Percentiles rank a stretch among this genome's conserved stretches.
phyloP scores from a whole-genome alignment of 805 yeast genomes.

The Crinitomyces ghanaensis region DNA sequence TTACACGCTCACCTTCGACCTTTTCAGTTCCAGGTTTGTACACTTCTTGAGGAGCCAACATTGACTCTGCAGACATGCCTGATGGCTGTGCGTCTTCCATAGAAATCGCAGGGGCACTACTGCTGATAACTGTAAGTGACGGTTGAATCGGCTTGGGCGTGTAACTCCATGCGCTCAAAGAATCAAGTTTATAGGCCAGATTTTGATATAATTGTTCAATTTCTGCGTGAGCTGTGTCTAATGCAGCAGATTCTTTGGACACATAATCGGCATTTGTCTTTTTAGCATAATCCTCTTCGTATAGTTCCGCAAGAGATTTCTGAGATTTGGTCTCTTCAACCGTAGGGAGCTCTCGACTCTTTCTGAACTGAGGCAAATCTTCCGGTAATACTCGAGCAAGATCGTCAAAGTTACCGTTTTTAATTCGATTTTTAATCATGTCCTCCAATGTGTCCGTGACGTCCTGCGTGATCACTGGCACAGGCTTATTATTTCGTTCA shows the following conservation, averaged over 20 bases:
- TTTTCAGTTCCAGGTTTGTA: constrained; percentile 35
- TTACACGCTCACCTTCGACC: constrained; percentile 51
- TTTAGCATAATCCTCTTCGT: constrained; percentile 66
- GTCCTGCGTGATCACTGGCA: constrained; percentile 86
- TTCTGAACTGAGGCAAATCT: constrained; percentile 50
- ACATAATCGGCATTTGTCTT: constrained; percentile 29
- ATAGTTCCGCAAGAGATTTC: constrained; percentile 82
- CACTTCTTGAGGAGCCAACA: constrained; percentile 92
- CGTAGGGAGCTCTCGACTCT: constrained; percentile 31
- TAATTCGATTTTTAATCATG: constrained; percentile 71
- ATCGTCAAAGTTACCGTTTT: constrained; percentile 69
- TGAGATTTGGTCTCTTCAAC: constrained; percentile 74
- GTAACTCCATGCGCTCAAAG: constrained; percentile 88
- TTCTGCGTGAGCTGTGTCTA: constrained; percentile 66
- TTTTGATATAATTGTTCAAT: constrained; percentile 51
- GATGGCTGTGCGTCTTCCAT: constrained; percentile 98
- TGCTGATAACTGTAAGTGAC: constrained; percentile 66
- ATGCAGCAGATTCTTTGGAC: constrained; percentile 47
- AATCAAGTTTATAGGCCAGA: constrained; percentile 65
- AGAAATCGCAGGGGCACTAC: constrained; percentile 66
- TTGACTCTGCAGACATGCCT: constrained; percentile 56
- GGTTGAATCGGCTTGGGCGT: constrained; percentile 84
- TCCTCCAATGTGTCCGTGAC: constrained; percentile 82
- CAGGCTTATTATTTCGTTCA: constrained; percentile 90
- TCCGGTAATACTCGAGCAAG: constrained; percentile 60